A percentile compares a stretch with the other conserved stretches of the same genome.
phyloP scores from a whole-genome alignment of 768 basidiomycete species.

The Boletus coccyginus region DNA sequence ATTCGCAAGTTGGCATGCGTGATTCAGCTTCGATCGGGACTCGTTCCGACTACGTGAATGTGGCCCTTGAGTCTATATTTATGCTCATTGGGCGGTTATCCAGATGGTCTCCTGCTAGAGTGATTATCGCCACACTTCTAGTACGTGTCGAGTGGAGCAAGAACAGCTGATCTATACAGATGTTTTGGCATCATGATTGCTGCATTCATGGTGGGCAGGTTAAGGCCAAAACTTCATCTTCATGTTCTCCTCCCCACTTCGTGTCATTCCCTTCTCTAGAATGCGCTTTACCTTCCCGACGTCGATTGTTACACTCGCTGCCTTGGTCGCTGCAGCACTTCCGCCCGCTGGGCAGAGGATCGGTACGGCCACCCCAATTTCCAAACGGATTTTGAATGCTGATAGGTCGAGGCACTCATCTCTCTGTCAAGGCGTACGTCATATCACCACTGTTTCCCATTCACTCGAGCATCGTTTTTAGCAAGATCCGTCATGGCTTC shows the following conservation, averaged over 20 bases:
- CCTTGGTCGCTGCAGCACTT: conserved; percentile 4
- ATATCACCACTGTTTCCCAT: neutral
- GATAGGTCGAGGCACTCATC: conserved; percentile 1
- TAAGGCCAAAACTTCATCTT: too few relatives aligned
- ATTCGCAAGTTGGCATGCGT: neutral
- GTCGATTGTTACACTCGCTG: neutral
- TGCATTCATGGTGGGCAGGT: neutral
- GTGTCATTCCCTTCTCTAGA: neutral
- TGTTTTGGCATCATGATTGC: too few relatives aligned
- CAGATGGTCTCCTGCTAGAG: too few relatives aligned
- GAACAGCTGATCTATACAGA: neutral
- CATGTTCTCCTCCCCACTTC: neutral
- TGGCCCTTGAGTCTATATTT: too few relatives aligned
- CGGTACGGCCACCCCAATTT: neutral
- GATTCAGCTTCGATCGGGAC: neutral
- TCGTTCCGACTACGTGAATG: neutral
- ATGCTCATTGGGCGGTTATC: neutral
- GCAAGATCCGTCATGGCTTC: conserved; percentile 6
- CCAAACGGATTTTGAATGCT: conserved; percentile 4
- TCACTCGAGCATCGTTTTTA: neutral
- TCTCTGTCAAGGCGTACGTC: conserved; percentile 4
- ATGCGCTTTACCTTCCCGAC: conserved; percentile 2
- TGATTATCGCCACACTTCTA: too few relatives aligned
- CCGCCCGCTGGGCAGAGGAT: neutral
- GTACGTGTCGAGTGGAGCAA: too few relatives aligned